phyloP scores from a whole-genome alignment of 2,329 filamentous ascomycete genomes.

The Paradendryphiella salina region DNA sequence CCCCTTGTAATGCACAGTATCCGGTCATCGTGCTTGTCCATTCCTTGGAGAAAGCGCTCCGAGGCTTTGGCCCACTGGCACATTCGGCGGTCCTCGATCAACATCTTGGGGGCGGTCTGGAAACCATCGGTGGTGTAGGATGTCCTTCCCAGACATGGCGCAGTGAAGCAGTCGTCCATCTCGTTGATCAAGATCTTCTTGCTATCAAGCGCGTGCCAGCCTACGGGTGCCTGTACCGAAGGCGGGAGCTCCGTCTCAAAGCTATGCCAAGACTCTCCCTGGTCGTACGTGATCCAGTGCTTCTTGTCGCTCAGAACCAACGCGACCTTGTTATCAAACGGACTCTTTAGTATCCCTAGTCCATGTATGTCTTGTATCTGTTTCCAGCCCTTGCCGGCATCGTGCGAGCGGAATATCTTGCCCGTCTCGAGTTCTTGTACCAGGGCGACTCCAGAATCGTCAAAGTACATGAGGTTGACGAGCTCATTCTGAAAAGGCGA shows the following conservation, averaged over 20 bases:
- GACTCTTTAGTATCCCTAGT: constrained; percentile 71
- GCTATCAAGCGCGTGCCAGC: constrained; percentile 81
- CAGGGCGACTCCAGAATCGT: constrained; percentile 80
- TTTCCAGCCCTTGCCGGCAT: constrained; percentile 80
- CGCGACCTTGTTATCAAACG: constrained; percentile 75
- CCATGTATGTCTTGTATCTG: constrained; percentile 64
- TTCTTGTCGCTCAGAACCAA: constrained; percentile 73
- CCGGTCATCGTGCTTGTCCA: constrained; percentile 66
- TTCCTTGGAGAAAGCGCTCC: constrained; percentile 70
- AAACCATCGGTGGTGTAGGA: constrained; percentile 88
- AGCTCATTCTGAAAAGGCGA: constrained; percentile 70
- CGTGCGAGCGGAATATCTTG: constrained; percentile 73
- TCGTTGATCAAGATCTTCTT: constrained; percentile 81
- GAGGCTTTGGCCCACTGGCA: constrained; percentile 89
- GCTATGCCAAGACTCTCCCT: constrained; percentile 76
- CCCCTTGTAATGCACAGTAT: constrained; percentile 81
- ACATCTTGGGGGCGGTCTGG: constrained; percentile 63
- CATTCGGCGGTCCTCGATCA: constrained; percentile 70
- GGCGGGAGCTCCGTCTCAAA: constrained; percentile 64
- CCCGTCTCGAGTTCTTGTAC: constrained; percentile 68
- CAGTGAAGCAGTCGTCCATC: constrained; percentile 45
- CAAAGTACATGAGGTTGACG: constrained; percentile 80
- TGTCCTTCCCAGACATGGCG: constrained; percentile 50
- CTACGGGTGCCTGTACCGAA: constrained; percentile 64
- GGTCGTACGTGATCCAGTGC: constrained; percentile 84